Base-by-base conservation (phyloP, 2,329 filamentous ascomycete species). In the Aspergillus sp. region DNA sequence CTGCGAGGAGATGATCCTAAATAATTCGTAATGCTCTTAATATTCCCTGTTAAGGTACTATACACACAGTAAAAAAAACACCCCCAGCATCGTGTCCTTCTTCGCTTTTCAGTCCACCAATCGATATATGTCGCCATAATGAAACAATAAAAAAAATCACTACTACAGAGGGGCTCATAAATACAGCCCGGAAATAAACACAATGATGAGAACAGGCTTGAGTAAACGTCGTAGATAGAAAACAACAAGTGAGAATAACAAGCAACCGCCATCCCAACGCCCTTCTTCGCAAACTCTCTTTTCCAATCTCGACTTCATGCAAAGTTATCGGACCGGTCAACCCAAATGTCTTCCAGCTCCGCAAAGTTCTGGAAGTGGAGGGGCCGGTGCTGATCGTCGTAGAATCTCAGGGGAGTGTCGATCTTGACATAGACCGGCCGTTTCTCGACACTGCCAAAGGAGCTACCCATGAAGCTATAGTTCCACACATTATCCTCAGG, bases 341-440 rank as follows among this genome's bases (percentile, higher is more conserved):
- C 92, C 84, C 92, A 95, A 40, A 95, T 89, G 73, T 99, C 93
- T 76, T 99, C 94, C 69, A 99, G 75, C 78, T 99, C 93, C 1
- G 92, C 90, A 75, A 99, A 99, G 73, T 91, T 96, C 71, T 93
- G 88, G 82, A 99, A 99, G 76, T 99, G 94, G 51, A 96, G 78
- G 14, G 93, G 92, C 22, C 94, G 84, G 73, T 99, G 95, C 64
- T 91, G 82, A 64, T 92, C 91, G 68, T 88, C 92, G 75, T 99
- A 99, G 76, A 96, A 97, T 8, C 88, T 81, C 57, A 87, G 74
- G 16, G 94, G 94, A 41, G 90, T 95, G 73, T 97, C 95, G 50
- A 99, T 86, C 79, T 94, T 94, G 63, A 97, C 92, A 63, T 91
- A 88, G 41, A 96, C 83, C 3, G 86, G 82, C 76, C 90, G 90